Evolutionary conservation across 108 stramenopile genomes (phyloP).

Genomic region (Discostella pseudostelligera): DNA sequence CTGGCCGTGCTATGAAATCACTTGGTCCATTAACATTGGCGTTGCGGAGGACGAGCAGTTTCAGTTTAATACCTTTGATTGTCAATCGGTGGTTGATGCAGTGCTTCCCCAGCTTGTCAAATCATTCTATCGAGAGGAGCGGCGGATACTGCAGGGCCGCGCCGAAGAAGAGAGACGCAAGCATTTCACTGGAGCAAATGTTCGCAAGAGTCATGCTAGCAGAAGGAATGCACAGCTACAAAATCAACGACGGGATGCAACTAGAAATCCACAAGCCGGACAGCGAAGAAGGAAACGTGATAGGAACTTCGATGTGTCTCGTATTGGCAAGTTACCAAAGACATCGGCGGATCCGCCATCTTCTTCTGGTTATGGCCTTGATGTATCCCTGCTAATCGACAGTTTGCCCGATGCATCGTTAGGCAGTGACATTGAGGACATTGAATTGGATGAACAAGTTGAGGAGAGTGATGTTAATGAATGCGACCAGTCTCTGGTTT

Average conservation of each 20-base stretch:
- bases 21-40: constrained; percentile 61
- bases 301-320: constrained; percentile 4
- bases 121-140: constrained; percentile 42
- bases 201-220: neutral
- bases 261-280: constrained; percentile 3
- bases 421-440: neutral
- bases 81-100: constrained; percentile 42
- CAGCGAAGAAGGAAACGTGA: neutral
- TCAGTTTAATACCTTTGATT: constrained; percentile 68
- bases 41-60: constrained; percentile 20
- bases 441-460: neutral
- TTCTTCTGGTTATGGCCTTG: neutral
- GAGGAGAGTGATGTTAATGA: too few relatives aligned
- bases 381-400: constrained; percentile 5
- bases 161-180: constrained; percentile 55
- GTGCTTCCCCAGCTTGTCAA: constrained; percentile 53
- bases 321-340: constrained; percentile 2
- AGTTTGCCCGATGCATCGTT: constrained; percentile 1
- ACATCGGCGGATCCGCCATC: neutral
- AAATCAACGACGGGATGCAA: neutral
- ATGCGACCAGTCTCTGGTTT: too few relatives aligned
- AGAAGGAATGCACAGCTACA: neutral
- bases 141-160: constrained; percentile 49
- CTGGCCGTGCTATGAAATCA: constrained; percentile 51
- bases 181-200: constrained; percentile 44